Percentiles rank a stretch among this genome's conserved stretches.
Evolutionary conservation across 805 yeast genomes (phyloP).

Genomic region (Isabelozyma heimii): DNA sequence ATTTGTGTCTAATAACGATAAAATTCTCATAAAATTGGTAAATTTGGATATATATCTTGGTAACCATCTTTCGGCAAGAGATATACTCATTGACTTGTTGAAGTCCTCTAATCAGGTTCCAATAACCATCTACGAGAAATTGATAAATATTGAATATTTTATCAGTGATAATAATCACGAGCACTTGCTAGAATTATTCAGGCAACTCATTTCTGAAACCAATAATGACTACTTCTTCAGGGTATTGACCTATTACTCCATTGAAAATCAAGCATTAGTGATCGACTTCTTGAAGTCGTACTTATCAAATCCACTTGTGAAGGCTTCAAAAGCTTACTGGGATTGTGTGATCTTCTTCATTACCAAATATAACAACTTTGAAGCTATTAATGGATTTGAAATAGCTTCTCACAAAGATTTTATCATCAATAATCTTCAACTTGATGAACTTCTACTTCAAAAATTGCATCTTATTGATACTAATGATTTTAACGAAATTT

Average conservation of each 20-base stretch:
- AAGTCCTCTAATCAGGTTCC: constrained; percentile 27
- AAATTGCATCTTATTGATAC: neutral
- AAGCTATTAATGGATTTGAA: neutral
- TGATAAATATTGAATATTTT: constrained; percentile 41
- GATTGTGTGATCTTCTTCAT: neutral
- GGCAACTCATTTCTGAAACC: constrained; percentile 24
- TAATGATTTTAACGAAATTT: neutral
- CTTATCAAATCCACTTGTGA: constrained; percentile 5
- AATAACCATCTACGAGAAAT: constrained; percentile 37
- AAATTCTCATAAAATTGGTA: constrained; percentile 37
- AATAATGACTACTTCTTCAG: constrained; percentile 34
- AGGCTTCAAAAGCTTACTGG: neutral
- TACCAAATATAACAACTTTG: neutral
- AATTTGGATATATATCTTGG: constrained; percentile 43
- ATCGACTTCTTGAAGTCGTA: constrained; percentile 14
- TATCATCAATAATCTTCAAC: neutral
- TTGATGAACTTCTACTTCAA: neutral
- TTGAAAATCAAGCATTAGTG: constrained; percentile 13
- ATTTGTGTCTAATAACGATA: constrained; percentile 17
- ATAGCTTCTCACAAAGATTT: neutral
- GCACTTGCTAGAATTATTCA: constrained; percentile 23
- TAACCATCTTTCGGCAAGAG: constrained; percentile 36
- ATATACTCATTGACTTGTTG: constrained; percentile 12
- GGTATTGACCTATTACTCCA: constrained; percentile 24
- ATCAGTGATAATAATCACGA: constrained; percentile 20